These are phyloP conservation scores for Syzygium aromaticum DNA, from an alignment of 345 rosid species.

Conservation along the genomic window DNA sequence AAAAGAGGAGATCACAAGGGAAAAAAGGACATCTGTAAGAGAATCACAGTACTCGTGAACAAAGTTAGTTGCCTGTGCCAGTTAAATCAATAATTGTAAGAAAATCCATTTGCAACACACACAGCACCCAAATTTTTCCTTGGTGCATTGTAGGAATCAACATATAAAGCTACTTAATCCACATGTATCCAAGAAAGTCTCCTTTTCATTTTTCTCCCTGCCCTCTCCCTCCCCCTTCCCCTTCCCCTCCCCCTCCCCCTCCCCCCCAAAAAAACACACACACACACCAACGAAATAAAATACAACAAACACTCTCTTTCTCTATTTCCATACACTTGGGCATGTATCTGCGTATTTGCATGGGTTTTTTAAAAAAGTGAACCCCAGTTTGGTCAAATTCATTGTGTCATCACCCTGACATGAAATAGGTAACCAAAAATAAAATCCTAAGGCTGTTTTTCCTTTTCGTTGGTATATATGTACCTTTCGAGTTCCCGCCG, in stretches of 20 bases:
- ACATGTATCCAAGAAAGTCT: not conserved
- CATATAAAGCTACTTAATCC: not conserved
- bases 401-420: not conserved
- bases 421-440: not conserved
- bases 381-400: not conserved
- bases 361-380: not conserved
- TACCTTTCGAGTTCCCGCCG: conserved; percentile 77
- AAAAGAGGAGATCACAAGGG: not conserved
- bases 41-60: not conserved
- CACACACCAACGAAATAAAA: not conserved
- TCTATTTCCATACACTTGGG: not conserved
- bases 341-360: not conserved
- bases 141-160: not conserved
- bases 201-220: not conserved
- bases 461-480: not conserved
- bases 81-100: not conserved
- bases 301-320: not conserved
- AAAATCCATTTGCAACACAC: not conserved
- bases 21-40: not conserved
- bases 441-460: not conserved
- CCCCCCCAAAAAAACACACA: not conserved
- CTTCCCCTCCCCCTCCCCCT: no score
- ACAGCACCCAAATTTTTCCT: not conserved
- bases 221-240: not conserved
- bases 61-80: not conserved